Percentiles rank a stretch among this genome's conserved stretches.
Conservation (phyloP, 1,139 yeast species). For the Torulaspora globosa region DNA sequence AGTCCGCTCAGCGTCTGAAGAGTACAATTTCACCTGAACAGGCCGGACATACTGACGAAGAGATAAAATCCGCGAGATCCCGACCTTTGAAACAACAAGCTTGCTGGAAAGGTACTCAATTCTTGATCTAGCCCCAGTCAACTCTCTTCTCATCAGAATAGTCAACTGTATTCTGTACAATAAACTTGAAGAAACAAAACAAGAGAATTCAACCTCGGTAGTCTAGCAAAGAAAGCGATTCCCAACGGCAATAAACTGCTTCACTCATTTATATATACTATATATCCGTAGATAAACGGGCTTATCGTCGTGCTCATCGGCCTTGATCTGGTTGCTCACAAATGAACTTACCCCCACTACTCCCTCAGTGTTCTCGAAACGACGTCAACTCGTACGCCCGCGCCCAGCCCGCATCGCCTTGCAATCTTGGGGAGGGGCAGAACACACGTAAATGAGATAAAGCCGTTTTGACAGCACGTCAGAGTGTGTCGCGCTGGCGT, state of each 20-base stretch:
- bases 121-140: constrained; percentile 5
- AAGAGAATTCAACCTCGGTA: neutral
- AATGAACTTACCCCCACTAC: neutral
- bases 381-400: neutral
- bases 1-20: constrained; percentile 9
- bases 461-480: neutral
- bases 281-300: neutral
- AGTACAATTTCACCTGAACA: constrained; percentile 12
- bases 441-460: too few relatives aligned
- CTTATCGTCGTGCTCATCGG: neutral
- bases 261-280: too few relatives aligned
- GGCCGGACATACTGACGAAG: constrained; percentile 12
- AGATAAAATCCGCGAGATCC: constrained; percentile 1
- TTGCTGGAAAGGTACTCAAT: constrained; percentile 9
- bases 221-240: neutral
- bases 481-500: neutral
- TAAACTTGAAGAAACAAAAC: neutral
- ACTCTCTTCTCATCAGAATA: constrained; percentile 13
- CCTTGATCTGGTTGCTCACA: neutral
- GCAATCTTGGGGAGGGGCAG: too few relatives aligned
- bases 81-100: neutral
- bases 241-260: too few relatives aligned
- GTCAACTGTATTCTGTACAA: constrained; percentile 5
- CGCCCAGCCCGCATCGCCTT: neutral
- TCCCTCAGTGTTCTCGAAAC: constrained; percentile 1